A percentile compares a stretch with the other conserved stretches of the same genome.
Conservation (phyloP, 2,329 filamentous ascomycete species). For the Fonsecaea nubica region DNA sequence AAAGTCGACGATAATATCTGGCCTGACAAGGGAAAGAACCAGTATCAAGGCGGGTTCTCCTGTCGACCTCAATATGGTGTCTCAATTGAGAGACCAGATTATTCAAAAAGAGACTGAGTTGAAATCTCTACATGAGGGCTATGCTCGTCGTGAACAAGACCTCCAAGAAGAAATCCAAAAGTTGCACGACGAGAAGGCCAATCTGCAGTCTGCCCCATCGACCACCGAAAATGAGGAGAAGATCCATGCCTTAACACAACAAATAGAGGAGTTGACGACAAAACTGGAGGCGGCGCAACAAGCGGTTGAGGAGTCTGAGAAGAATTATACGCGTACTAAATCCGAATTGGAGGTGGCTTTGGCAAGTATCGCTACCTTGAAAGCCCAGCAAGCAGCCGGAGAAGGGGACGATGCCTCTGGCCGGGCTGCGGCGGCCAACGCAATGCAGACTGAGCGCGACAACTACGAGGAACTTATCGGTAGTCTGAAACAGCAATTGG, state of each 20-base stretch:
- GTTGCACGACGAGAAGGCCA: slow-evolving; percentile 57
- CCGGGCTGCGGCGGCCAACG: slow-evolving; percentile 49
- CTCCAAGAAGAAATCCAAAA: slow-evolving; percentile 73
- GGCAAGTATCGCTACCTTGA: slow-evolving; percentile 59
- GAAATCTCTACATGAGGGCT: slow-evolving; percentile 71
- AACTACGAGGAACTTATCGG: slow-evolving; percentile 67
- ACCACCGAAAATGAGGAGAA: slow-evolving; percentile 56
- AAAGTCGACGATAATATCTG: slow-evolving; percentile 95
- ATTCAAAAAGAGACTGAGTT: slow-evolving; percentile 85
- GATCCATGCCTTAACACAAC: slow-evolving; percentile 66
- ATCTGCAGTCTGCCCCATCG: slow-evolving; percentile 51
- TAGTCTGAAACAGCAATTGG: slow-evolving; percentile 74
- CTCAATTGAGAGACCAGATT: slow-evolving; percentile 84
- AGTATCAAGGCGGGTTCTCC: slow-evolving; percentile 81
- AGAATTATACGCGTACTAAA: slow-evolving; percentile 74
- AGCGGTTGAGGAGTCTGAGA: slow-evolving; percentile 74
- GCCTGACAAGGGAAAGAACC: slow-evolving; percentile 87
- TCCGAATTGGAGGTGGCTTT: slow-evolving; percentile 73
- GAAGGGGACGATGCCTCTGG: slow-evolving; percentile 38
- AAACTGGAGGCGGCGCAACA: slow-evolving; percentile 76
- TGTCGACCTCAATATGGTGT: slow-evolving; percentile 89
- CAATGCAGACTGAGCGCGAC: slow-evolving; percentile 58
- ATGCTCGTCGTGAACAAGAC: slow-evolving; percentile 76
- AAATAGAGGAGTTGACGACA: slow-evolving; percentile 75
- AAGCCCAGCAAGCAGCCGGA: slow-evolving; percentile 43